Evolutionary conservation across 768 basidiomycete species (phyloP).

Genomic region (Mycena vulgaris): DNA sequence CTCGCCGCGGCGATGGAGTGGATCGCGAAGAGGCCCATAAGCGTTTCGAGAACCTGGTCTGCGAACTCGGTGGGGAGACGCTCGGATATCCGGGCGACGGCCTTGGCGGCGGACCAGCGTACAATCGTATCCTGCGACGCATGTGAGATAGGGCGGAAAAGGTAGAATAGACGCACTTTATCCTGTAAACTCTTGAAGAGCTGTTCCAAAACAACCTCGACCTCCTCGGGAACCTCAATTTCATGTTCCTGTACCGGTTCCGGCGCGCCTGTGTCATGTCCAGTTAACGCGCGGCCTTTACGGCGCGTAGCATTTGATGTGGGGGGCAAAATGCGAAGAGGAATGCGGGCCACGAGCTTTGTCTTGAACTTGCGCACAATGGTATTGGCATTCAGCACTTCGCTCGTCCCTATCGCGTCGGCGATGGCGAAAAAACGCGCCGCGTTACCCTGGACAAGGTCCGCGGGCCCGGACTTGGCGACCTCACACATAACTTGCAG

Average conservation of each 20-base stretch:
- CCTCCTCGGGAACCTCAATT: slow-evolving; percentile 81
- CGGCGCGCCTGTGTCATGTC: slow-evolving; percentile 39
- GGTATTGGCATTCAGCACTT: slow-evolving; percentile 68
- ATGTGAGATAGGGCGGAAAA: slow-evolving; percentile 20
- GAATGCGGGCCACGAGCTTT: slow-evolving; percentile 80
- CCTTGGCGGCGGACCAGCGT: slow-evolving; percentile 95
- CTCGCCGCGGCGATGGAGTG: slow-evolving; percentile 77
- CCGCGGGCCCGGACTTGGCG: slow-evolving; percentile 72
- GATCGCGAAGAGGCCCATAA: slow-evolving; percentile 82
- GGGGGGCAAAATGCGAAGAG: slow-evolving; percentile 73
- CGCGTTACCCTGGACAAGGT: slow-evolving; percentile 63
- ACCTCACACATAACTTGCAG: slow-evolving; percentile 82
- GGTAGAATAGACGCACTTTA: slow-evolving; percentile 65
- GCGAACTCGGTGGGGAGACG: slow-evolving; percentile 83
- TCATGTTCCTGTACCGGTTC: slow-evolving; percentile 53
- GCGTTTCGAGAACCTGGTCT: slow-evolving; percentile 85
- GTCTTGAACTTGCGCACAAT: slow-evolving; percentile 76
- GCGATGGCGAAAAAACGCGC: slow-evolving; percentile 63
- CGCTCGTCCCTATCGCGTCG: slow-evolving; percentile 56
- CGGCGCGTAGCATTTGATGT: slow-evolving; percentile 48
- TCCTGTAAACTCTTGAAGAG: slow-evolving; percentile 85
- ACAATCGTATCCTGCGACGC: slow-evolving; percentile 88
- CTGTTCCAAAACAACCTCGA: slow-evolving; percentile 81
- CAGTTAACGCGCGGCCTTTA: slow-evolving; percentile 54
- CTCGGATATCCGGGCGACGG: slow-evolving; percentile 87